Evolutionary conservation across 2,329 filamentous ascomycete species (phyloP).

Genomic region (Ceratocystis albifundus): DNA sequence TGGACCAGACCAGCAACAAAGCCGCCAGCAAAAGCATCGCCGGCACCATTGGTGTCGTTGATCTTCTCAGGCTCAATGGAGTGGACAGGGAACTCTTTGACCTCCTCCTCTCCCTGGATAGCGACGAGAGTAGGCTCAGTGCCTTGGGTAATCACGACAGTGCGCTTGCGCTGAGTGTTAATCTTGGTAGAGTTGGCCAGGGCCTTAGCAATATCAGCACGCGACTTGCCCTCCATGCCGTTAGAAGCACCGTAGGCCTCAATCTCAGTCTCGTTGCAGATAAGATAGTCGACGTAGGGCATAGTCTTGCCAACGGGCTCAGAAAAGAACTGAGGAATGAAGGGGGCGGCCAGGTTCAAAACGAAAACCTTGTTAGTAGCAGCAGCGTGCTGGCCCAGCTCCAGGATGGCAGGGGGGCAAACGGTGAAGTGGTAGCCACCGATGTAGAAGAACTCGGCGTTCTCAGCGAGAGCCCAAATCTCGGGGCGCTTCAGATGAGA

Average conservation of each 20-base stretch:
- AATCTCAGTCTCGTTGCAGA: slow-evolving; percentile 95
- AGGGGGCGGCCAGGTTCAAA: slow-evolving; percentile 86
- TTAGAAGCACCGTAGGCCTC: slow-evolving; percentile 77
- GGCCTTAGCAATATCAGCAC: slow-evolving; percentile 72
- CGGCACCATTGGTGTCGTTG: slow-evolving; percentile 92
- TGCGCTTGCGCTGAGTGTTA: slow-evolving; percentile 71
- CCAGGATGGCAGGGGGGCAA: slow-evolving; percentile 79
- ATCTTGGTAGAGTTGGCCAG: slow-evolving; percentile 85
- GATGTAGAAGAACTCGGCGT: slow-evolving; percentile 80
- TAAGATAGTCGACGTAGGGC: slow-evolving; percentile 89
- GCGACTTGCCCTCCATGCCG: slow-evolving; percentile 59
- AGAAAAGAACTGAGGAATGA: slow-evolving; percentile 97
- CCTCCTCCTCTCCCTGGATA: slow-evolving; percentile 54
- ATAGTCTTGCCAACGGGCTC: slow-evolving; percentile 75
- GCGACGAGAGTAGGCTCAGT: slow-evolving; percentile 83
- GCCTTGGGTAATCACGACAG: slow-evolving; percentile 89
- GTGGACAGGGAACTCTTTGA: slow-evolving; percentile 72
- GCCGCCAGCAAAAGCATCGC: slow-evolving; percentile 91
- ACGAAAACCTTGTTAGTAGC: slow-evolving; percentile 82
- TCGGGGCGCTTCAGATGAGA: slow-evolving; percentile 84
- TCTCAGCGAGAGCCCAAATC: slow-evolving; percentile 85
- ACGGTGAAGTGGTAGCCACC: slow-evolving; percentile 98
- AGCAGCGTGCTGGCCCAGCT: slow-evolving; percentile 81
- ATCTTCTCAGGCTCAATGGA: slow-evolving; percentile 67
- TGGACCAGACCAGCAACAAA: slow-evolving; percentile 82